A percentile compares a stretch with the other conserved stretches of the same genome.
These are phyloP conservation scores for Nothopassalora personata DNA, from an alignment of 2,329 filamentous ascomycete species.

Conservation along the genomic window DNA sequence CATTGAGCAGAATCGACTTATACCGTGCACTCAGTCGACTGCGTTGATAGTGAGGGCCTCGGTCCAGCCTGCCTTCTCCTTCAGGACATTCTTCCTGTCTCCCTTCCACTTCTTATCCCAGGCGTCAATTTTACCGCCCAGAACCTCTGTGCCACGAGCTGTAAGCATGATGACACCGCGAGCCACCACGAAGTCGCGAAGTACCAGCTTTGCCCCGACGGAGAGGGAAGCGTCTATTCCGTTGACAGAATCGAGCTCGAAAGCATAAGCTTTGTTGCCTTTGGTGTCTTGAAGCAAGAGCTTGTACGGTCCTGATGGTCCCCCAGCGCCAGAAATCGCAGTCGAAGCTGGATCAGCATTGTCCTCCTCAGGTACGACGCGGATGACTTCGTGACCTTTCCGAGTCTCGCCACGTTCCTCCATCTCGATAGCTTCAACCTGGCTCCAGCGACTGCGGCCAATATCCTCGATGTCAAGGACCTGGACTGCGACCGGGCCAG, in stretches of 20 bases:
- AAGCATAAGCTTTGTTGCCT: constrained; percentile 62
- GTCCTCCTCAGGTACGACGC: constrained; percentile 56
- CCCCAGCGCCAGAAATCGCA: constrained; percentile 14
- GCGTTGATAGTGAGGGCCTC: constrained; percentile 3
- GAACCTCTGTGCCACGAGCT: constrained; percentile 58
- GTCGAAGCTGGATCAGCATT: constrained; percentile 27
- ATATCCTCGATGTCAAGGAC: constrained; percentile 84
- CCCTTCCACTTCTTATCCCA: constrained; percentile 75
- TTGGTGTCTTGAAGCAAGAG: constrained; percentile 74
- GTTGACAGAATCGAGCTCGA: constrained; percentile 65
- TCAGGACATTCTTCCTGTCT: constrained; percentile 63
- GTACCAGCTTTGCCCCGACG: constrained; percentile 76
- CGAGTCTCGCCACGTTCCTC: constrained; percentile 67
- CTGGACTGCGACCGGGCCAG: constrained; percentile 66
- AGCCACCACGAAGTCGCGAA: constrained; percentile 63
- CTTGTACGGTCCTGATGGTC: constrained; percentile 61
- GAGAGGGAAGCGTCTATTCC: constrained; percentile 61
- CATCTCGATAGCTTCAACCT: constrained; percentile 75
- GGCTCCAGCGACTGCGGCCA: constrained; percentile 72
- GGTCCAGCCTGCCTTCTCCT: constrained; percentile 39
- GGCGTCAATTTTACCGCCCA: constrained; percentile 83
- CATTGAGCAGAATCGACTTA: neutral
- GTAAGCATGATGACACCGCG: constrained; percentile 76
- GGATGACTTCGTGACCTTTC: constrained; percentile 73
- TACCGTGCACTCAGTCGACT: neutral